Base-by-base conservation (phyloP, 352 stramenopile genomes). In the Plasmopara halstedii region DNA sequence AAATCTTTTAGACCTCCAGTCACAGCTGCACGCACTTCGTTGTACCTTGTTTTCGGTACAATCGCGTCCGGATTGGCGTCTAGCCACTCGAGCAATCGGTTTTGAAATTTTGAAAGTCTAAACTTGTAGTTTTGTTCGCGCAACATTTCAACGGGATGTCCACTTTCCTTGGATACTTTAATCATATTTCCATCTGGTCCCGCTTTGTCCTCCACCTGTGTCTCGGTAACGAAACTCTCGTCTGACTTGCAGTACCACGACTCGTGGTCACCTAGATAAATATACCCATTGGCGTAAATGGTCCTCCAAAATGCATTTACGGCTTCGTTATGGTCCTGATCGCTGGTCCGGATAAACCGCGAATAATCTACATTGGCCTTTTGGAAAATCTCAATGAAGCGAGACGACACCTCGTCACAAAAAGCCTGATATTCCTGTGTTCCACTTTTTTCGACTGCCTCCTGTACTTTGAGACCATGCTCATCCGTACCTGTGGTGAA, bases 121-220 rank as follows among this genome's bases (percentile, higher is more conserved):
- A 99, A 99, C 66, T 99, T 98, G 82, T 99, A 99, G 48, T 97
- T 98, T 43, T 97, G 76, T 70, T 99, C 97, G 49, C 97, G 83
- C 18, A 98, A 63, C 80, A 94, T 98, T 56, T 96, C 79, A 2
- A 99, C 96, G 21, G 46, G 45, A 47, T 96, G 83, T 80, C 92
- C 53, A 78, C 93, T 84, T 67, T 98, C 64, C 71, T 95, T 67
- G 60, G 88, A 78, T 59, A 96, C 64, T 73, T 88, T 89, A 21
- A 68, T 23, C 13, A 54, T 51, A 1, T 59, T 46, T 0, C 71
- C 71, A 5, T 58, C 18, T 25, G 47, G 42, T 22, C 80, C 82
- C 25, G 52, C 58, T 17, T 63, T 64, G 50, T 90, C 81, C 60
- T 98, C 86, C 4, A 99, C 90, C 58, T 99, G 83, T 62, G 97